phyloP scores from a whole-genome alignment of 2,329 filamentous ascomycete species.

The Saccharata proteae region DNA sequence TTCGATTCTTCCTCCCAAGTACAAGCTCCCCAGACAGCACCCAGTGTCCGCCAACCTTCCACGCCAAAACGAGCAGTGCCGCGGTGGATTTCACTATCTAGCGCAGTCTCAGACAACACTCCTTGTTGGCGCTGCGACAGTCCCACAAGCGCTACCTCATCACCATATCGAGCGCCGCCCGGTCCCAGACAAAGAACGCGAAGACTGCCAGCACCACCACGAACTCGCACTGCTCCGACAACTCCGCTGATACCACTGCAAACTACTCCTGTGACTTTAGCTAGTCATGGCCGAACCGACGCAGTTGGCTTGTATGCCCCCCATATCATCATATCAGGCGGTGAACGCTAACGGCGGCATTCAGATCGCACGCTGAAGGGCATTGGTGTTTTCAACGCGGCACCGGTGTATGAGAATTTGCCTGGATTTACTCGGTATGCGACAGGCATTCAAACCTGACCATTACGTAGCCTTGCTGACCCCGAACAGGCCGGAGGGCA shows the following conservation, averaged over 20 bases:
- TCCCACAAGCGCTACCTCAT: constrained; percentile 5
- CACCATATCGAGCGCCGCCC: constrained; percentile 1
- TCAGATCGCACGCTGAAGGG: constrained; percentile 85
- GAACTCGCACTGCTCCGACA: constrained; percentile 11
- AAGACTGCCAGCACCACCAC: constrained; percentile 1
- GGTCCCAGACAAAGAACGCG: constrained; percentile 8
- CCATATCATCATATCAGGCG: too few relatives aligned
- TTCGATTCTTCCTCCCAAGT: too few relatives aligned
- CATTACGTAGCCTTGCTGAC: constrained; percentile 4
- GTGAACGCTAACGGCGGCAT: too few relatives aligned
- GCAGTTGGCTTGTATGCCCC: constrained; percentile 71
- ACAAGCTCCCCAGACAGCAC: too few relatives aligned
- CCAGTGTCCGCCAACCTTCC: constrained; percentile 8
- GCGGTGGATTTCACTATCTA: constrained; percentile 9
- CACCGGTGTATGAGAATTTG: constrained; percentile 74
- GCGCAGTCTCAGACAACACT: too few relatives aligned
- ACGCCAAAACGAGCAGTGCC: constrained; percentile 9
- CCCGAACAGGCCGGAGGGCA: constrained; percentile 65
- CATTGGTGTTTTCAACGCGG: constrained; percentile 87
- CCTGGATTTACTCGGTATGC: constrained; percentile 57
- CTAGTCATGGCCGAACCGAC: constrained; percentile 88
- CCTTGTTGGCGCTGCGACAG: too few relatives aligned
- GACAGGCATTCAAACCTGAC: constrained; percentile 5
- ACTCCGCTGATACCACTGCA: constrained; percentile 12
- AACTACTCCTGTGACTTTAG: constrained; percentile 76